Conservation (phyloP, 2,329 filamentous ascomycete species). For the Aspergillus fumigatiaffinis region DNA sequence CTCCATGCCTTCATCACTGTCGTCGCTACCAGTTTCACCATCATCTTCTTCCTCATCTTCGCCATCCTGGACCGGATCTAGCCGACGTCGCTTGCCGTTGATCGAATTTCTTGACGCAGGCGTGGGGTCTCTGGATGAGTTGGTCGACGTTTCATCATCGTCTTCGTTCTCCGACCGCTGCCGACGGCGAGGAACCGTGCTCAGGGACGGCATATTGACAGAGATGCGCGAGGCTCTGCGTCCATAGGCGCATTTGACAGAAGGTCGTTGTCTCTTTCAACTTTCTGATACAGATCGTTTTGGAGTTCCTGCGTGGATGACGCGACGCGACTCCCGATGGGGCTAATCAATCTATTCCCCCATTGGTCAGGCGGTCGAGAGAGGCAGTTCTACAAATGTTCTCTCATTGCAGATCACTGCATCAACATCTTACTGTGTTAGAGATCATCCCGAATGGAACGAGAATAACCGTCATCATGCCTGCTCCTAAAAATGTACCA, state of each 20-base stretch:
- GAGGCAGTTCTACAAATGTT: slow-evolving; percentile 10
- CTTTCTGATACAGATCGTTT: neutral
- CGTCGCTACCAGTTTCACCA: neutral
- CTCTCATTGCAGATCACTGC: neutral
- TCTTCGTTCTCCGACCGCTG: slow-evolving; percentile 26
- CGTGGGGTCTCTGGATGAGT: slow-evolving; percentile 13
- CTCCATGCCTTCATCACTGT: neutral
- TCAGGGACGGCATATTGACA: slow-evolving; percentile 25
- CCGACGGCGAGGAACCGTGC: slow-evolving; percentile 27
- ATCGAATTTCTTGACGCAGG: slow-evolving; percentile 23
- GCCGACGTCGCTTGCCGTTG: slow-evolving; percentile 30
- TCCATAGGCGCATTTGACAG: slow-evolving; percentile 4
- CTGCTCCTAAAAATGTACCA: slow-evolving; percentile 38
- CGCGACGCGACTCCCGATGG: slow-evolving; percentile 23
- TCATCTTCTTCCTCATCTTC: slow-evolving; percentile 1
- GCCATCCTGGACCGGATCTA: slow-evolving; percentile 6
- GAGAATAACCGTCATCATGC: slow-evolving; percentile 17
- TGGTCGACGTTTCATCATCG: slow-evolving; percentile 15
- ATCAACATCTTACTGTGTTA: neutral
- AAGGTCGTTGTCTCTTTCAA: neutral
- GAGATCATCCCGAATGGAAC: neutral
- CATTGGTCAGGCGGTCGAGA: slow-evolving; percentile 22
- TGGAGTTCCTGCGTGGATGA: slow-evolving; percentile 15
- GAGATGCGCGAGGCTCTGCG: slow-evolving; percentile 1
- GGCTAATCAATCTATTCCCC: slow-evolving; percentile 15